phyloP scores from a whole-genome alignment of 1,284 basidiomycete species.

The Malassezia furfur region DNA sequence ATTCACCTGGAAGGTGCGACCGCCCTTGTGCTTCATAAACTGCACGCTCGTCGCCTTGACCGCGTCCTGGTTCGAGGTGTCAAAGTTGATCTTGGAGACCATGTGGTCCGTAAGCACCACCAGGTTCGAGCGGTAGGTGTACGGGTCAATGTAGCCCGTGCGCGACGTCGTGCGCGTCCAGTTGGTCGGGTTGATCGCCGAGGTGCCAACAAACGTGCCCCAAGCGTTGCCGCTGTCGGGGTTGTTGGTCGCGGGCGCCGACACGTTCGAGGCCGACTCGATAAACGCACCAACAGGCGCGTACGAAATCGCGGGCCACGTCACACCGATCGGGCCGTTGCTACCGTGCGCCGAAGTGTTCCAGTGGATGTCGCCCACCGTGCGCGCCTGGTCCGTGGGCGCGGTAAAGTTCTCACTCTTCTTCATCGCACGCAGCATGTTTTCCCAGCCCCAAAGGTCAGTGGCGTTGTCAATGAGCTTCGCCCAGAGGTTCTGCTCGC shows the following conservation, averaged over 20 bases:
- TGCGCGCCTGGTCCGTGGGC: constrained; percentile 36
- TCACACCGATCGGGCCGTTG: constrained; percentile 51
- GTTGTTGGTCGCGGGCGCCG: constrained; percentile 52
- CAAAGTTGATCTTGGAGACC: constrained; percentile 61
- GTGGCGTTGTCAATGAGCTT: constrained; percentile 16
- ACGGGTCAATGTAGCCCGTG: constrained; percentile 61
- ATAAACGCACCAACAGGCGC: constrained; percentile 28
- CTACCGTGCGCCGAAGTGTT: constrained; percentile 51
- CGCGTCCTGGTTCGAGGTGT: constrained; percentile 43
- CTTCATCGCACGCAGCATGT: constrained; percentile 49
- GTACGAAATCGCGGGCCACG: constrained; percentile 27
- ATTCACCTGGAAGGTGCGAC: constrained; percentile 50
- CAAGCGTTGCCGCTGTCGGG: constrained; percentile 54
- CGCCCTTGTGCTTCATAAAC: constrained; percentile 50
- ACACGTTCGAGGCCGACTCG: constrained; percentile 35
- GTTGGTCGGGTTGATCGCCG: constrained; percentile 59
- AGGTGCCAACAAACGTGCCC: constrained; percentile 58
- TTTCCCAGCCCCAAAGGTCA: constrained; percentile 27
- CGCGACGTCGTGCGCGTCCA: constrained; percentile 62
- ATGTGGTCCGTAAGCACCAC: constrained; percentile 56
- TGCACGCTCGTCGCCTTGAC: constrained; percentile 57
- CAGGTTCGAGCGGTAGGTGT: constrained; percentile 57
- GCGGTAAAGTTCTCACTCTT: constrained; percentile 53
- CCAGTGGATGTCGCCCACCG: constrained; percentile 21
- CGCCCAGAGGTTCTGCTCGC: constrained; percentile 31